Conservation (phyloP, 257 asterid species). For the Lycium barbarum region DNA sequence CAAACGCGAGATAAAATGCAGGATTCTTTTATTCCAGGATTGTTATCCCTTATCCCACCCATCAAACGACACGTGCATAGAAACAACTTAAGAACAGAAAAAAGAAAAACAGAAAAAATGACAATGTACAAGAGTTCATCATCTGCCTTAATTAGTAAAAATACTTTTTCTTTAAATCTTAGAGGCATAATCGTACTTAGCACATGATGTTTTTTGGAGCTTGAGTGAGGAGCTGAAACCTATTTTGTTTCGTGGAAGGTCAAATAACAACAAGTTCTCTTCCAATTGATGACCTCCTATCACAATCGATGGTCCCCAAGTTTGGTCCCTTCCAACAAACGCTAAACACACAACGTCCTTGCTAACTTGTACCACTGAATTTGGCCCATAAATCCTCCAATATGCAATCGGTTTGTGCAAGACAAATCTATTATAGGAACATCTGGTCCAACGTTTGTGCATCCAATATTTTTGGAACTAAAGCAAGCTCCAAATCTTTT, state of each 20-base stretch:
- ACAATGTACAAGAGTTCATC: not conserved
- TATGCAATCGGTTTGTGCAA: not conserved
- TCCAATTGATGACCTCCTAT: conserved; percentile 37
- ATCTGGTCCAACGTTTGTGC: conserved; percentile 29
- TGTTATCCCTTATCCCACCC: no score
- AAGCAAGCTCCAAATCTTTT: conserved; percentile 36
- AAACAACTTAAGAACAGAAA: not conserved
- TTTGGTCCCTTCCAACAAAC: conserved; percentile 28
- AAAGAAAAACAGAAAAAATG: not conserved
- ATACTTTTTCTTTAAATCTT: not conserved
- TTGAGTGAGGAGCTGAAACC: conserved; percentile 29
- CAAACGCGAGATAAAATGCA: no score
- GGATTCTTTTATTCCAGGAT: no score
- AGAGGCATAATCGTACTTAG: conserved; percentile 32
- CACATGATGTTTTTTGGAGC: not conserved
- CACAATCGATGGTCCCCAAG: conserved; percentile 27
- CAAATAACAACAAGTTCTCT: conserved; percentile 31
- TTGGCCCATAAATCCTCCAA: conserved; percentile 33
- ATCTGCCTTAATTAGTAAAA: not conserved
- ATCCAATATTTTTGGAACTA: conserved; percentile 10
- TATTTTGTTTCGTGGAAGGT: conserved; percentile 17
- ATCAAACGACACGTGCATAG: no score
- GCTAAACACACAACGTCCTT: conserved; percentile 27
- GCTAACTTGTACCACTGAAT: conserved; percentile 27
- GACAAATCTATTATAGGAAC: conserved; percentile 42